phyloP scores from a whole-genome alignment of 2,329 filamentous ascomycete species.

The Penicillium sp. region DNA sequence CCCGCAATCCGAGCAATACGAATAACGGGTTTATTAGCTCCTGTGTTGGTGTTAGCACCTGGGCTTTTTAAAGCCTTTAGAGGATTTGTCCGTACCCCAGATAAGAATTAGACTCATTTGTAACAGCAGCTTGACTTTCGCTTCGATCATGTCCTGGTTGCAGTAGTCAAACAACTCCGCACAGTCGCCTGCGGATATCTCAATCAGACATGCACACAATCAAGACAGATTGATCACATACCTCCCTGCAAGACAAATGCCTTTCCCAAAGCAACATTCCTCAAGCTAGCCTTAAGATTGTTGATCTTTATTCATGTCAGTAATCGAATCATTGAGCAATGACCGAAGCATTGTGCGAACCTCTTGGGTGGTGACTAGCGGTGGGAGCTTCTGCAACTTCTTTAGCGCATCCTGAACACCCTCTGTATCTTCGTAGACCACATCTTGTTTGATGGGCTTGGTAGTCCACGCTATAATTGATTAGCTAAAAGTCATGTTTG shows the following conservation, averaged over 20 bases:
- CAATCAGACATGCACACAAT: neutral
- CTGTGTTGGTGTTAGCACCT: conserved; percentile 27
- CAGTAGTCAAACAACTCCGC: conserved; percentile 98
- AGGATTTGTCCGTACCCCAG: conserved; percentile 59
- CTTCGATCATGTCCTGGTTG: conserved; percentile 81
- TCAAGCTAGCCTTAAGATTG: conserved; percentile 73
- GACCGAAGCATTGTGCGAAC: neutral
- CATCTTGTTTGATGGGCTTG: conserved; percentile 49
- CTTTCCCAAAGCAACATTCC: conserved; percentile 84
- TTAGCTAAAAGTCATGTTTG: neutral
- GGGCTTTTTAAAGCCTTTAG: neutral
- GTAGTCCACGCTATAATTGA: conserved; percentile 39
- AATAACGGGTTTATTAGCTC: conserved; percentile 74
- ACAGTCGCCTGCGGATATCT: conserved; percentile 62
- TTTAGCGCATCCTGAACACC: conserved; percentile 41
- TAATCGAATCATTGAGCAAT: neutral
- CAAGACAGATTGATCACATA: conserved; percentile 20
- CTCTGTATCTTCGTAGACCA: conserved; percentile 46
- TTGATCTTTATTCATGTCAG: conserved; percentile 56
- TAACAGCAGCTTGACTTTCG: conserved; percentile 92
- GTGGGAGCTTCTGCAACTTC: conserved; percentile 47
- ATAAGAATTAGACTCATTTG: conserved; percentile 97
- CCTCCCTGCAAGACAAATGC: conserved; percentile 94
- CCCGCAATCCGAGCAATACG: conserved; percentile 95
- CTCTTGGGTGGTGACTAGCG: conserved; percentile 34